phyloP scores from a whole-genome alignment of 352 stramenopile genomes.

The Globisporangium recalcitrans region DNA sequence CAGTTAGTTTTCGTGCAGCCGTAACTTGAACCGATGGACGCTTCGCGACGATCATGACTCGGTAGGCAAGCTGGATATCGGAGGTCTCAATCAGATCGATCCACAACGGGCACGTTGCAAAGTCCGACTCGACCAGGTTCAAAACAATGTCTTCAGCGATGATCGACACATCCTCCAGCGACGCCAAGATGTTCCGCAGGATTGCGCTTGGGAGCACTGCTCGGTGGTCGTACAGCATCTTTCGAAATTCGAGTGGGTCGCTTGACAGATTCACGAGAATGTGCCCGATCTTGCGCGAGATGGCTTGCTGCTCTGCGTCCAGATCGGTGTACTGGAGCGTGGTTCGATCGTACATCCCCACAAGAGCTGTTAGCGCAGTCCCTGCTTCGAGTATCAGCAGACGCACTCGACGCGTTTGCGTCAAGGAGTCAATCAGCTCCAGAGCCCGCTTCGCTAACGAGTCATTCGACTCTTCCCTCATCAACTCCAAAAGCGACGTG shows the following conservation, averaged over 20 bases:
- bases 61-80: slow-evolving; percentile 56
- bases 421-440: slow-evolving; percentile 47
- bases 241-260: slow-evolving; percentile 77
- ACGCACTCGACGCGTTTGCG: slow-evolving; percentile 56
- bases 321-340: slow-evolving; percentile 33
- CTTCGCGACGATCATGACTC: slow-evolving; percentile 50
- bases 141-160: slow-evolving; percentile 69
- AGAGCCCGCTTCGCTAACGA: slow-evolving; percentile 21
- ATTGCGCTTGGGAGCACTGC: slow-evolving; percentile 46
- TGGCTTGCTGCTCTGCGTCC: slow-evolving; percentile 30
- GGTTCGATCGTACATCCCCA: slow-evolving; percentile 47
- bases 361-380: slow-evolving; percentile 41
- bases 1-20: slow-evolving; percentile 63
- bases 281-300: slow-evolving; percentile 41
- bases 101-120: slow-evolving; percentile 79
- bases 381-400: slow-evolving; percentile 67
- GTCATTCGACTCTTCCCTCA: slow-evolving; percentile 34
- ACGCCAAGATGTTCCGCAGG: slow-evolving; percentile 60
- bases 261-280: slow-evolving; percentile 65
- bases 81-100: slow-evolving; percentile 60
- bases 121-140: slow-evolving; percentile 77
- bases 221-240: slow-evolving; percentile 71
- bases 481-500: slow-evolving; percentile 56
- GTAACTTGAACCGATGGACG: slow-evolving; percentile 58
- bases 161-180: slow-evolving; percentile 38